Evolutionary conservation across 2,329 filamentous ascomycete species (phyloP), one percentile per base, ranked within the genome.

Genomic region (Zasmidium angulare): DNA sequence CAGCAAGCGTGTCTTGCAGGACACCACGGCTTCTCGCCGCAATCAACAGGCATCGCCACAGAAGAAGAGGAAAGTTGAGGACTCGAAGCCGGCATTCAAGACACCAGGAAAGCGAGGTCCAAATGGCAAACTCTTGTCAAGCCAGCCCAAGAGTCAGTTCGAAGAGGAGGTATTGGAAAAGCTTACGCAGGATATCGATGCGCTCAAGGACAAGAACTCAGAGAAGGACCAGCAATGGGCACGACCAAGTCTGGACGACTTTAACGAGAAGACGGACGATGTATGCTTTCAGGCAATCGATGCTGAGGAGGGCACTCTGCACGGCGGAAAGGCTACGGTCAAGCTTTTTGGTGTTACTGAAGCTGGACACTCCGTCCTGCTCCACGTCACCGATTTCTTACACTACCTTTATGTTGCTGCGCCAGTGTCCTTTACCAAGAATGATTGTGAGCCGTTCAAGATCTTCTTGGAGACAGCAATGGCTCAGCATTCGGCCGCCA

Each of bases 261-360:
- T 89, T 70, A 79, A 88, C 60, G 82, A 87, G 9, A 73, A 83
- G 54, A 85, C 78, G 36, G 86, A 95, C 64, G 87, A 79, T 65
- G 80, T 99, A n/a, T 86, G 84, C 65, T 98, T 99, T 72, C 95
- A 99, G 77, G 89, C 96, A 71, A 99, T 99, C 67, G 96, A 99
- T 71, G 89, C 87, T 1, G 93, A 98, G 72, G 93, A 99, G 74
- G 93, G 95, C 20, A 89, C 86, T 2, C 75, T 97, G 1, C 80
- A 88, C 72, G 90, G 90, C 51, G 91, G 90, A 20, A 87, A 82
- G 71, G 81, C 90, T 0, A 88, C 91, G 0, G 85, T 99, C 58
- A 96, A 95, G 79, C 83, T 99, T 20, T 99, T 98, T 76, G 95
- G 95, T 69, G 92, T 98, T 2, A 96, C 91, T 31, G 86, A 89